These are phyloP conservation scores for Spirogloea muscicola DNA, from an alignment of 139 green algal genomes.

Conservation along the genomic window DNA sequence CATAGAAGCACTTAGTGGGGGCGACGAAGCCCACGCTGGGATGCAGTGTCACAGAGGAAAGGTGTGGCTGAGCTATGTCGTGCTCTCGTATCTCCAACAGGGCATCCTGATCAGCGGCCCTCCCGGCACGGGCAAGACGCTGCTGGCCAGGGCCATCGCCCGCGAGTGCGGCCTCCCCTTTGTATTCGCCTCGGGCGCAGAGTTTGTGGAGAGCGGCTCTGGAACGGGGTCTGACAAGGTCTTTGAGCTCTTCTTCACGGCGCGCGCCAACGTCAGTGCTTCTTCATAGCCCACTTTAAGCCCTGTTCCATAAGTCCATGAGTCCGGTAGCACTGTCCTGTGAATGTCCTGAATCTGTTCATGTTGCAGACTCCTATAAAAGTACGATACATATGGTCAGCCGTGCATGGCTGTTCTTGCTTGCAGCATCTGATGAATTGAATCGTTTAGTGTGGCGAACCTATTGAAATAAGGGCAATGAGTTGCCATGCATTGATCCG, in stretches of 20 bases:
- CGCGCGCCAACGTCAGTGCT: background rate
- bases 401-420: no score
- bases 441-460: no score
- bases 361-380: no score
- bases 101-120: constrained; percentile 82
- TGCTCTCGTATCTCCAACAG: background rate
- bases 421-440: no score
- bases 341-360: no score
- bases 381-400: no score
- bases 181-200: constrained; percentile 71
- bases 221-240: constrained; percentile 78
- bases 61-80: background rate
- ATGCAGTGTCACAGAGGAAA: no score
- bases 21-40: no score
- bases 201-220: constrained; percentile 57
- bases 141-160: constrained; percentile 76
- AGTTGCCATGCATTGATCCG: background rate
- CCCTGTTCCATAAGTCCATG: no score
- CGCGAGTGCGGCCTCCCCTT: constrained; percentile 72
- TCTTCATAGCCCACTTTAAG: background rate
- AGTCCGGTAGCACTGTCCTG: no score
- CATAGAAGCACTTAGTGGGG: no score
- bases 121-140: constrained; percentile 87
- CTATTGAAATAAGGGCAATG: background rate
- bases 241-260: background rate